These are phyloP conservation scores for Tothia fuscella DNA, from an alignment of 2,329 filamentous ascomycete species.

Conservation along the genomic window DNA sequence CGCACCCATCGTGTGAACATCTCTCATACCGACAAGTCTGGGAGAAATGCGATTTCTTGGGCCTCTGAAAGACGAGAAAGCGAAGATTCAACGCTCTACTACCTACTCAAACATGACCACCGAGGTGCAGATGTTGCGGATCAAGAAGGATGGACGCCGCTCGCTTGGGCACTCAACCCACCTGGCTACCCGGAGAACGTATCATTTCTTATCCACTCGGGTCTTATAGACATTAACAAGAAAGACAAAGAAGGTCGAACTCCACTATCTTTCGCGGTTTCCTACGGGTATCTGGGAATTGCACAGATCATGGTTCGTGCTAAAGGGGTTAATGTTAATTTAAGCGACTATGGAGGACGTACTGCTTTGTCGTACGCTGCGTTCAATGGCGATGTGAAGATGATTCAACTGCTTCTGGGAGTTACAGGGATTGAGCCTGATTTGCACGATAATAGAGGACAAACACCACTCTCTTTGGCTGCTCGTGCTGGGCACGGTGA, in stretches of 20 bases:
- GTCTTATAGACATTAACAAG: conserved; percentile 21
- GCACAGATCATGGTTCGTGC: not conserved
- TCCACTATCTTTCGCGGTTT: conserved; percentile 24
- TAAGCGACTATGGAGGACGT: not conserved
- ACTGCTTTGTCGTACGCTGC: not conserved
- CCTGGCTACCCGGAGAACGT: conserved; percentile 18
- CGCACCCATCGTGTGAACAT: not conserved
- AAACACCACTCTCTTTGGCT: not conserved
- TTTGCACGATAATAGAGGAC: not conserved
- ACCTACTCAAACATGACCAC: not conserved
- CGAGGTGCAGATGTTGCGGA: conserved; percentile 22
- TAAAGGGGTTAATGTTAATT: not conserved
- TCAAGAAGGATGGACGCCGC: conserved; percentile 25
- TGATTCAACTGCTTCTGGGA: not conserved
- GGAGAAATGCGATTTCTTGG: not conserved
- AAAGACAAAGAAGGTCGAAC: conserved; percentile 20
- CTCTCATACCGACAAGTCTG: not conserved
- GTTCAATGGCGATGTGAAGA: not conserved
- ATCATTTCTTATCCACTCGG: conserved; percentile 20
- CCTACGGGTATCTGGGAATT: conserved; percentile 21
- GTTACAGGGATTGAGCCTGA: not conserved
- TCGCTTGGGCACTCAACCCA: conserved; percentile 24
- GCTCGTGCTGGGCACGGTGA: not conserved
- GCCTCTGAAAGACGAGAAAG: not conserved
- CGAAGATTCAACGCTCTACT: not conserved